phyloP scores from a whole-genome alignment of 2,329 filamentous ascomycete genomes.

The Aspergillus uvarum region DNA sequence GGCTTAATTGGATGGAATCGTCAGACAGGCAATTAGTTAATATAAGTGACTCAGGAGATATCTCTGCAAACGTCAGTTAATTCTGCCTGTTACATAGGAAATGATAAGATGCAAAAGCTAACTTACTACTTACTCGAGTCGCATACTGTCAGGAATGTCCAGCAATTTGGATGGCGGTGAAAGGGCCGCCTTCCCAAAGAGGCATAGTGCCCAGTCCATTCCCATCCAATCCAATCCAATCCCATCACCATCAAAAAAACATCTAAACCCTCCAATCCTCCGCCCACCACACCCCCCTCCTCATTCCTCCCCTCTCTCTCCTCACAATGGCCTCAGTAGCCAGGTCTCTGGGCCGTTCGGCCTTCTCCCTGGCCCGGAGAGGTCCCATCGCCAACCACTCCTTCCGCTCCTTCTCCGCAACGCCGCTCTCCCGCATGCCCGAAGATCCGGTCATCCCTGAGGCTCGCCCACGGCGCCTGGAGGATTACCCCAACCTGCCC shows the following conservation, averaged over 20 bases:
- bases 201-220: constrained; percentile 22
- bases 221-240: constrained; percentile 10
- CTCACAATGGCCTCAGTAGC: constrained; percentile 42
- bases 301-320: constrained; percentile 15
- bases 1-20: no score
- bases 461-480: constrained; percentile 25
- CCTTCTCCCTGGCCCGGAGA: constrained; percentile 34
- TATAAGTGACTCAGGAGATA: no score
- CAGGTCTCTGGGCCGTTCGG: constrained; percentile 40
- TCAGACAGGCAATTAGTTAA: no score
- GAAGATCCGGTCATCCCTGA: constrained; percentile 36
- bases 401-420: constrained; percentile 36
- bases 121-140: no score
- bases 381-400: constrained; percentile 22
- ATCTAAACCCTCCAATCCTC: constrained; percentile 18
- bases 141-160: neutral
- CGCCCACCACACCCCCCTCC: constrained; percentile 7
- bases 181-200: constrained; percentile 7
- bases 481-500: constrained; percentile 31
- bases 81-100: no score
- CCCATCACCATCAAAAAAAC: neutral
- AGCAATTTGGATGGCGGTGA: constrained; percentile 2
- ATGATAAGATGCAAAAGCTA: no score
- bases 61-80: no score
- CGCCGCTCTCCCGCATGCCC: constrained; percentile 33